Conservation (phyloP, 2,329 filamentous ascomycete genomes). For the Stenocarpella maydis region DNA sequence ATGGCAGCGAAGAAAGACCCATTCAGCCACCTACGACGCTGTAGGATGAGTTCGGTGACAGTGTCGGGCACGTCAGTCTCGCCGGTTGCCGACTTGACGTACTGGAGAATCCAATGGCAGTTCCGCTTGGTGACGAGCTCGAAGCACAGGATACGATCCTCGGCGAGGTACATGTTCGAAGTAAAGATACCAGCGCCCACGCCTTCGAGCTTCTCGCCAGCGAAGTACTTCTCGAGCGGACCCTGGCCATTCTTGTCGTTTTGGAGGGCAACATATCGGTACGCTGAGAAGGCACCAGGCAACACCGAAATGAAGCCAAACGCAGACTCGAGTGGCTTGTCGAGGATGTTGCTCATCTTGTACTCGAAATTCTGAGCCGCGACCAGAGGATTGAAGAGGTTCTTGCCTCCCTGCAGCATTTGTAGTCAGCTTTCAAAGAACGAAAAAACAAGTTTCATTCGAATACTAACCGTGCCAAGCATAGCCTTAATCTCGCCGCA, state of each 20-base stretch:
- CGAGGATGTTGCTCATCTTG: conserved; percentile 99
- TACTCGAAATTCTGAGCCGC: conserved; percentile 99
- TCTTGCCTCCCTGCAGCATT: conserved; percentile 44
- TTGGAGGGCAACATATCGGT: conserved; percentile 91
- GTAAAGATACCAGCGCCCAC: conserved; percentile 74
- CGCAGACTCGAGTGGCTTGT: conserved; percentile 95
- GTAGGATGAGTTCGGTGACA: conserved; percentile 93
- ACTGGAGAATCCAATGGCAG: conserved; percentile 96
- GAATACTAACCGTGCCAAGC: conserved; percentile 84
- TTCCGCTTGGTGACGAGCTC: conserved; percentile 97
- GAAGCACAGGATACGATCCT: conserved; percentile 98
- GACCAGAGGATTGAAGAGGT: conserved; percentile 90
- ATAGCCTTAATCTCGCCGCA: conserved; percentile 99
- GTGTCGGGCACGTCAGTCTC: conserved; percentile 97
- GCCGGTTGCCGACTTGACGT: conserved; percentile 96
- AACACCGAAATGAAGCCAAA: conserved; percentile 98
- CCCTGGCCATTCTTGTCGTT: conserved; percentile 96
- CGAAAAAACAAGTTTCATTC: no score
- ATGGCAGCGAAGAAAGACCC: conserved; percentile 98
- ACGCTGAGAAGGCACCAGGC: conserved; percentile 97
- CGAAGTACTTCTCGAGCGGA: conserved; percentile 47
- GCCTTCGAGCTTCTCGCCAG: conserved; percentile 36
- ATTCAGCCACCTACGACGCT: conserved; percentile 96
- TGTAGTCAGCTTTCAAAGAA: no score
- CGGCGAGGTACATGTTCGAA: conserved; percentile 98